Conservation (phyloP, 805 yeast genomes). For the Debaryomyces prosopidis region DNA sequence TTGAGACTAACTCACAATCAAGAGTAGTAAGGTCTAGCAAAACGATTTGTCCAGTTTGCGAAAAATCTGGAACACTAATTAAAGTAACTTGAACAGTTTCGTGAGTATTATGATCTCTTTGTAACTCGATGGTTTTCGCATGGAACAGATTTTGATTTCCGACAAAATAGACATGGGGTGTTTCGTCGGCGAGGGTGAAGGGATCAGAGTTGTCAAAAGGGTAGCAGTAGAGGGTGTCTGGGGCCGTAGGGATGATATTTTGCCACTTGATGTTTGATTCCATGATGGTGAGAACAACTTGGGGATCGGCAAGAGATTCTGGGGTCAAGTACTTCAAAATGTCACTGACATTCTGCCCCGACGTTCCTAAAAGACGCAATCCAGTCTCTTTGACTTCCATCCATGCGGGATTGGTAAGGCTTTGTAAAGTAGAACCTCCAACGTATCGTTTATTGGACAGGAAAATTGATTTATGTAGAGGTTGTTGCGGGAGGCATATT, state of each 20-base stretch:
- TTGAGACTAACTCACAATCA: slow-evolving; percentile 51
- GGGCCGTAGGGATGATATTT: slow-evolving; percentile 89
- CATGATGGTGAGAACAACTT: slow-evolving; percentile 43
- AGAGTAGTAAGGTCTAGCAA: slow-evolving; percentile 19
- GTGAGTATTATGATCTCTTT: slow-evolving; percentile 16
- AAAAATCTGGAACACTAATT: slow-evolving; percentile 71
- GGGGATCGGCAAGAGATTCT: slow-evolving; percentile 36
- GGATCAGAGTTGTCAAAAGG: slow-evolving; percentile 82
- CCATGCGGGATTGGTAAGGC: slow-evolving; percentile 69
- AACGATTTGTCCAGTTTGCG: slow-evolving; percentile 54
- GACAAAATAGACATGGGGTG: slow-evolving; percentile 83
- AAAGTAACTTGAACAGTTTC: slow-evolving; percentile 42
- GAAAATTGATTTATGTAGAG: slow-evolving; percentile 79
- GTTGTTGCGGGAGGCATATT: slow-evolving; percentile 82
- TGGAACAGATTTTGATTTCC: slow-evolving; percentile 79
- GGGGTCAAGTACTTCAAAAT: slow-evolving; percentile 60
- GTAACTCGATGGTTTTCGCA: slow-evolving; percentile 26
- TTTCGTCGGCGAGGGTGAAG: slow-evolving; percentile 62
- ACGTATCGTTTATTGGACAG: slow-evolving; percentile 43
- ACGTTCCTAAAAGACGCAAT: slow-evolving; percentile 62
- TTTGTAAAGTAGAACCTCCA: slow-evolving; percentile 30
- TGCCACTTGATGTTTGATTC: slow-evolving; percentile 79
- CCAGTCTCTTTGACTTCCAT: slow-evolving; percentile 49
- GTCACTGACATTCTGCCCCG: slow-evolving; percentile 86
- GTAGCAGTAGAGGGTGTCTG: slow-evolving; percentile 90